phyloP scores from a whole-genome alignment of 768 basidiomycete species.

The Arthromyces matolae region DNA sequence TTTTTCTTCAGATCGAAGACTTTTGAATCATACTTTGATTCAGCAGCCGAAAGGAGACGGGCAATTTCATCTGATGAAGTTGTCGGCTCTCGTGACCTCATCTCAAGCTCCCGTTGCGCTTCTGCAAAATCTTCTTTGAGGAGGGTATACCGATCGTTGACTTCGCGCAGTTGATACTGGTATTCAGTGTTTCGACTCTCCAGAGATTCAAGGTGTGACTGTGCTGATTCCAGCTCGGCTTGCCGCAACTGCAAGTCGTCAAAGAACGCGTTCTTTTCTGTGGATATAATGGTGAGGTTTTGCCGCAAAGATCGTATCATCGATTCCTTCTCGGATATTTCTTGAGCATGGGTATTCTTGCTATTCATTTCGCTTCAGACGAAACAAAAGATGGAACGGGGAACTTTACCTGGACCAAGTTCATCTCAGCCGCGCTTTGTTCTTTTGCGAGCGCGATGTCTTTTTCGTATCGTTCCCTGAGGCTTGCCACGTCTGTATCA shows the following conservation, averaged over 20 bases:
- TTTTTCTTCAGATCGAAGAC: slow-evolving; percentile 68
- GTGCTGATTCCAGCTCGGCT: slow-evolving; percentile 84
- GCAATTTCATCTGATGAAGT: slow-evolving; percentile 65
- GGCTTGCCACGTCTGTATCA: slow-evolving; percentile 61
- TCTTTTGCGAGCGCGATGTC: slow-evolving; percentile 62
- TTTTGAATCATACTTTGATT: slow-evolving; percentile 73
- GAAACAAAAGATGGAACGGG: too few species aligned
- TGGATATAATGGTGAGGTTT: slow-evolving; percentile 62
- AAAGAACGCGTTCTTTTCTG: slow-evolving; percentile 79
- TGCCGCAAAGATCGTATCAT: slow-evolving; percentile 69
- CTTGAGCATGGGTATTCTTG: slow-evolving; percentile 68
- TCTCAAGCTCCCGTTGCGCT: slow-evolving; percentile 55
- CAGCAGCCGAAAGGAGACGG: slow-evolving; percentile 67
- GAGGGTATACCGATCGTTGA: slow-evolving; percentile 65
- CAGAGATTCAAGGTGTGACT: slow-evolving; percentile 68
- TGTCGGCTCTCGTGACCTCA: slow-evolving; percentile 37
- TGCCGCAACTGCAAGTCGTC: slow-evolving; percentile 85
- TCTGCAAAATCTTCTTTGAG: slow-evolving; percentile 71
- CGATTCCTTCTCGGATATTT: slow-evolving; percentile 53
- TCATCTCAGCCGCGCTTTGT: slow-evolving; percentile 75
- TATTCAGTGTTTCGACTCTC: slow-evolving; percentile 80
- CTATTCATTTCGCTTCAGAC: slow-evolving; percentile 7
- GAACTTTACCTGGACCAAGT: slow-evolving; percentile 64
- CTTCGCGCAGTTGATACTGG: slow-evolving; percentile 82
- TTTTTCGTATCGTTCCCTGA: slow-evolving; percentile 70